These are phyloP conservation scores for Crithidia bombi DNA, from an alignment of 208 protist species.

Conservation along the genomic window DNA sequence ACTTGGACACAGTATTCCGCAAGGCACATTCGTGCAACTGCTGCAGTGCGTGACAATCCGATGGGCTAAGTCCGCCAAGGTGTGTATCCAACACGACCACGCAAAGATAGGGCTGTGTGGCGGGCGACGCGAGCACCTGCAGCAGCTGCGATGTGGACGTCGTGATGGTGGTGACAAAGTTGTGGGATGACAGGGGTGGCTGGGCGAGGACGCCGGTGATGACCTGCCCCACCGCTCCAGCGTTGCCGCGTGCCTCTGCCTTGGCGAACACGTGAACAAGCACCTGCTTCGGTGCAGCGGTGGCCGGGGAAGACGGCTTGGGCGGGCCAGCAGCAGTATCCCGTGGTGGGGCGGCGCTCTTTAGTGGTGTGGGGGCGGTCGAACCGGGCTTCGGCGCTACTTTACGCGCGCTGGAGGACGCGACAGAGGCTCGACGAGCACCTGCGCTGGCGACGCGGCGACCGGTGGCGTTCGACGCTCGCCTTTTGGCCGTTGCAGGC, in stretches of 20 bases:
- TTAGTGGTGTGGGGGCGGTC: constrained; percentile 1
- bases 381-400: background rate
- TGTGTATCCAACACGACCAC: constrained; percentile 49
- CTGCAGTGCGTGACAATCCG: constrained; percentile 35
- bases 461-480: background rate
- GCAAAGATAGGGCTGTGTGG: constrained; percentile 31
- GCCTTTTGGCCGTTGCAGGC: background rate
- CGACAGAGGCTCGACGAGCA: background rate
- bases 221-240: constrained; percentile 38
- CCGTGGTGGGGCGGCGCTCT: background rate
- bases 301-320: constrained; percentile 1
- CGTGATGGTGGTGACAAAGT: constrained; percentile 46
- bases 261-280: constrained; percentile 55
- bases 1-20: background rate
- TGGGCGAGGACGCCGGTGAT: constrained; percentile 45
- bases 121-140: constrained; percentile 18
- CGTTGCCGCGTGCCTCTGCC: constrained; percentile 21
- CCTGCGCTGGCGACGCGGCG: constrained; percentile 9
- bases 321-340: background rate
- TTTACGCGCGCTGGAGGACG: constrained; percentile 6
- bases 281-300: constrained; percentile 22
- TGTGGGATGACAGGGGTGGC: constrained; percentile 47
- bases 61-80: constrained; percentile 28
- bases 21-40: constrained; percentile 28
- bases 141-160: constrained; percentile 46